A percentile compares a stretch with the other conserved stretches of the same genome.
These are phyloP conservation scores for Fusarium nisikadoi DNA, from an alignment of 2,329 filamentous ascomycete species.

Conservation along the genomic window DNA sequence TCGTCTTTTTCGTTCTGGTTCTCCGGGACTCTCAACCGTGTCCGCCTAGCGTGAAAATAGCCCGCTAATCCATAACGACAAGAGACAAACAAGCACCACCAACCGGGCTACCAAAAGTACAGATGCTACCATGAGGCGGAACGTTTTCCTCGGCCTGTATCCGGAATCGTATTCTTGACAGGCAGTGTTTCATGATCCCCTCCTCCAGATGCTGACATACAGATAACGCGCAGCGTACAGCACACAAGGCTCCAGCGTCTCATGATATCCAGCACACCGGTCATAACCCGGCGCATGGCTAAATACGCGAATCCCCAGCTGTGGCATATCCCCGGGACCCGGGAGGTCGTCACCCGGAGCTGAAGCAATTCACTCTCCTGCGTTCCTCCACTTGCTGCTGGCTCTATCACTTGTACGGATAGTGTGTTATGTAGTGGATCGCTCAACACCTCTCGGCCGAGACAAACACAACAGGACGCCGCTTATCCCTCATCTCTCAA, in stretches of 20 bases:
- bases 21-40: conserved; percentile 29
- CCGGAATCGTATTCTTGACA: background rate
- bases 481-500: background rate
- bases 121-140: conserved; percentile 1
- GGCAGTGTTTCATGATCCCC: background rate
- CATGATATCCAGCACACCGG: conserved; percentile 6
- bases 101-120: background rate
- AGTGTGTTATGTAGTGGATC: background rate
- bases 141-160: conserved; percentile 10
- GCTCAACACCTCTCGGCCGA: conserved; percentile 8
- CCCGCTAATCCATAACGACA: conserved; percentile 19
- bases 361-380: background rate
- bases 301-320: conserved; percentile 8
- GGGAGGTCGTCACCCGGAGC: conserved; percentile 15
- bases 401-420: conserved; percentile 2
- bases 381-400: conserved; percentile 6
- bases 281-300: background rate
- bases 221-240: background rate
- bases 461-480: conserved; percentile 3
- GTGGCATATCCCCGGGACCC: conserved; percentile 20
- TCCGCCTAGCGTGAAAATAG: conserved; percentile 33
- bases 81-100: conserved; percentile 9
- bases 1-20: conserved; percentile 22
- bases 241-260: background rate
- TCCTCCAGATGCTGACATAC: conserved; percentile 1